A percentile compares a stretch with the other conserved stretches of the same genome.
Conservation (phyloP, 306 rosid species). For the apple (Malus domestica) region ASM211411v1 NC_041801.1:25759001-25759500, state of each 20-base stretch:
- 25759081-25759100: background rate
- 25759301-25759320: background rate
- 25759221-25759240: background rate
- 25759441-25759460: background rate
- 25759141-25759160: constrained; percentile 78
- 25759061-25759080: background rate
- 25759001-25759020: constrained; percentile 84
- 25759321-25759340: background rate
- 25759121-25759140: constrained; percentile 17
- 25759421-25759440: background rate
- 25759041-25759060: background rate
- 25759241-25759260: background rate
- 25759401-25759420: background rate
- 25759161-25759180: constrained; percentile 44
- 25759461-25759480: background rate
- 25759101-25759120: background rate
- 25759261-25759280: background rate
- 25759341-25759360: background rate
- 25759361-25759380: background rate
- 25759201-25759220: constrained; percentile 4
- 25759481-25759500: constrained; percentile 53
- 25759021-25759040: constrained; percentile 73
- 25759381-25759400: background rate
- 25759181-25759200: constrained; percentile 73
- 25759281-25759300: background rate